A percentile compares a stretch with the other conserved stretches of the same genome.
Conservation (phyloP, 1,139 yeast genomes). For the Pneumocystis sp. region DNA sequence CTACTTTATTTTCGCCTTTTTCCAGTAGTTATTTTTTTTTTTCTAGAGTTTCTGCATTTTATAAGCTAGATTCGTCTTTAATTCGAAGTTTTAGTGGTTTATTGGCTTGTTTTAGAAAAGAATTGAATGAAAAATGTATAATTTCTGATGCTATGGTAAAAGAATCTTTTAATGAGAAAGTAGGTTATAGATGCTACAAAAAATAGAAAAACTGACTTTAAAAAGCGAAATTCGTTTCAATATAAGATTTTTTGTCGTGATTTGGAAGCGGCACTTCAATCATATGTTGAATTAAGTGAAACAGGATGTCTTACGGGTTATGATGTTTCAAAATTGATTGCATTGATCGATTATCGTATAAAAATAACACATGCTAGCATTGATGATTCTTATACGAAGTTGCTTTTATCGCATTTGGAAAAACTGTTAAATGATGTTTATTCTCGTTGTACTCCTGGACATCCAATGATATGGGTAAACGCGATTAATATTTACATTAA, state of each 20-base stretch:
- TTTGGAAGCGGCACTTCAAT: background rate
- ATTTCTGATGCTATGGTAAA: background rate
- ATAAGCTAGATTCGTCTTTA: background rate
- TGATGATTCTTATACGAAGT: background rate
- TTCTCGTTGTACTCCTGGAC: background rate
- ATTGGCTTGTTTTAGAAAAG: background rate
- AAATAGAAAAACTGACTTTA: background rate
- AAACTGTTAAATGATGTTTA: background rate
- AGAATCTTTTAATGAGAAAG: background rate
- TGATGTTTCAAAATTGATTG: background rate
- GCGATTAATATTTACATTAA: background rate
- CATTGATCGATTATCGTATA: background rate
- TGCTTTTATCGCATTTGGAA: background rate
- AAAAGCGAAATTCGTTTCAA: background rate
- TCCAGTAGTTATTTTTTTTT: background rate
- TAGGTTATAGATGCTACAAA: background rate
- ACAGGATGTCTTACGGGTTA: background rate
- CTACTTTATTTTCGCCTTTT: background rate
- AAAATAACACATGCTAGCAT: background rate
- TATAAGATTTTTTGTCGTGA: background rate
- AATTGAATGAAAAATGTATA: background rate
- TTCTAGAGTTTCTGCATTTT: background rate
- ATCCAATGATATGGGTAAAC: background rate
- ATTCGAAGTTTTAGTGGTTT: background rate
- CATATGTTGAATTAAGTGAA: background rate